phyloP scores from a whole-genome alignment of 257 asterid species.

The Nicotiana tabacum region DNA sequence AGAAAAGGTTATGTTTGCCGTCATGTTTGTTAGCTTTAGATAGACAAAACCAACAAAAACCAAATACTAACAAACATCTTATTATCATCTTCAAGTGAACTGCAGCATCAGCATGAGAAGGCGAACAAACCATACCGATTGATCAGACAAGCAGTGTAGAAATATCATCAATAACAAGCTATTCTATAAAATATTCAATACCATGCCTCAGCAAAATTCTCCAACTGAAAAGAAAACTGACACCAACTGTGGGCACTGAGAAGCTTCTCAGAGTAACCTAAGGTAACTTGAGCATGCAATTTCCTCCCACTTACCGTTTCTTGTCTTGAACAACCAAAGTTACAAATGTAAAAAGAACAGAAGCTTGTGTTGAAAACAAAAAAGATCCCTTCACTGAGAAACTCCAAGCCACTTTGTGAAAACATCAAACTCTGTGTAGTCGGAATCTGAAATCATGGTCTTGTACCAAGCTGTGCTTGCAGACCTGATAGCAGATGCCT shows the following conservation, averaged over 20 bases:
- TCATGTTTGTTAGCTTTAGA: too few relatives aligned
- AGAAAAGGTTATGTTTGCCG: too few relatives aligned
- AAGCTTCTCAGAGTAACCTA: neutral
- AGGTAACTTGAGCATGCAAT: neutral
- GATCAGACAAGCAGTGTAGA: neutral
- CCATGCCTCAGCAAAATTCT: neutral
- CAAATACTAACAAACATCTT: too few relatives aligned
- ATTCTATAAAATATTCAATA: neutral
- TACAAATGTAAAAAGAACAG: neutral
- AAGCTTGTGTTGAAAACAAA: neutral
- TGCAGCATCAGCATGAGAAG: too few relatives aligned
- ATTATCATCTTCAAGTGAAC: too few relatives aligned
- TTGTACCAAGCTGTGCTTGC: slow-evolving; percentile 77
- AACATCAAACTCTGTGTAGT: slow-evolving; percentile 72
- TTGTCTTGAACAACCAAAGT: neutral
- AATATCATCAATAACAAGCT: neutral
- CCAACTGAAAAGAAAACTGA: slow-evolving; percentile 4
- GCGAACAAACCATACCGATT: too few relatives aligned
- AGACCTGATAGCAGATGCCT: slow-evolving; percentile 52
- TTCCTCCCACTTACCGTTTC: neutral
- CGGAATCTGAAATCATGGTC: slow-evolving; percentile 82
- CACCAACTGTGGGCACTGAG: slow-evolving; percentile 9
- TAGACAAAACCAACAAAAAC: too few relatives aligned
- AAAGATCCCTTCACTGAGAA: slow-evolving; percentile 37
- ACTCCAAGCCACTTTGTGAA: slow-evolving; percentile 91